Evolutionary conservation across 2,329 filamentous ascomycete genomes (phyloP), one percentile per base, ranked within the genome.

Genomic region (Aotearoamyces nothofagi): DNA sequence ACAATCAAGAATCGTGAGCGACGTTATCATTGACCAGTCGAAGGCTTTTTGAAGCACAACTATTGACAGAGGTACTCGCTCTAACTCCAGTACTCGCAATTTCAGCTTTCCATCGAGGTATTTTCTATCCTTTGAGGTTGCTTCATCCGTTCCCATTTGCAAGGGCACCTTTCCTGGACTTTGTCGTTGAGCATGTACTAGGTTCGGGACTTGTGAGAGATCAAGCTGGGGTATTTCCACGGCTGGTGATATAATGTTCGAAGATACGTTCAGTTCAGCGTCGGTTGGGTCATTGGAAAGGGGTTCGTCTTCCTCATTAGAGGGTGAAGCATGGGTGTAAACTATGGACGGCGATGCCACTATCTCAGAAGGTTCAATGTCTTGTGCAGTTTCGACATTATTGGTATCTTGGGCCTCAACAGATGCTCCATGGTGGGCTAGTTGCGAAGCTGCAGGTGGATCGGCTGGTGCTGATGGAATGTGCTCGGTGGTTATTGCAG

Each of bases 21-120:
- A 77, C 3, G 72, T 79, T 29, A 90, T 51, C 7, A 64, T 58
- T 2, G 70, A 69, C 79, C 79, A 90, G 51, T 90, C 79, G 23
- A 90, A 63, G 2, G 69, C 75, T 35, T 68, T 67, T 26, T 71
- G 63, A 31, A 83, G 60, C n/a, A 81, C 69, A 6, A 71, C 61
- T 23, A 82, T 63, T 1, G 76, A 83, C n/a, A 90, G 54, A 1
- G 69, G 66, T 3, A 87, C 66, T 14, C 78, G 68, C 50, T 90
- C 80, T 2, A 90, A 58, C 50, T 84, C 79, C 7, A 90, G 57
- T 2, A 63, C 70, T 33, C 80, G 71, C n/a, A 90, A 55, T 35
- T 60, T 66, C 10, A 90, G 55, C 41, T 69, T 70, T 17, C 63
- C 63, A 17, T 68, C 60, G 2, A 69, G 51, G 12, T 56, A 51